phyloP scores from a whole-genome alignment of 768 basidiomycete genomes.

The Leccinum boreale region DNA sequence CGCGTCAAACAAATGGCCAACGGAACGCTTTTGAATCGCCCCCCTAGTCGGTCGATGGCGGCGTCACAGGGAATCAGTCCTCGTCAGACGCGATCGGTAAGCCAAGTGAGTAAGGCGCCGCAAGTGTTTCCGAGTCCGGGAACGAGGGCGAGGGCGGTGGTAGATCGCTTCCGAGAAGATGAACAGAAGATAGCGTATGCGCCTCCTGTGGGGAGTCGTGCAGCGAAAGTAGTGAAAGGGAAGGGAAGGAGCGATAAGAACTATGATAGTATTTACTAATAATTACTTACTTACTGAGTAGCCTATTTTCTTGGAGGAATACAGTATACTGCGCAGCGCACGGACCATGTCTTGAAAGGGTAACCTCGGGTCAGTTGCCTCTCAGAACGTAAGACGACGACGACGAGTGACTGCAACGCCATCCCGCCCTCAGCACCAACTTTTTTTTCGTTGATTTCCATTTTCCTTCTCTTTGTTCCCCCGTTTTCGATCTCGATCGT shows the following conservation, averaged over 20 bases:
- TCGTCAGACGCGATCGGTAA: conserved; percentile 7
- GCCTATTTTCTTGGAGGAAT: neutral
- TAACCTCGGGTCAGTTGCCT: neutral
- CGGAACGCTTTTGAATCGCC: neutral
- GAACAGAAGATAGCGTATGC: conserved; percentile 2
- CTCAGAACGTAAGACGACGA: neutral
- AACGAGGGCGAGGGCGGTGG: conserved; percentile 11
- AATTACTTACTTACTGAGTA: too few species aligned
- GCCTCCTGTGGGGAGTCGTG: conserved; percentile 14
- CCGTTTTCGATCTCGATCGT: conserved; percentile 47
- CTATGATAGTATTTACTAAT: too few species aligned
- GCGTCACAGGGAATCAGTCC: neutral
- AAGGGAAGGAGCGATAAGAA: neutral
- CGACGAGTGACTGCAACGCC: too few species aligned
- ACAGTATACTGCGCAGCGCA: neutral
- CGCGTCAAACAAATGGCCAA: conserved; percentile 17
- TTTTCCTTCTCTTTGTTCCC: conserved; percentile 1
- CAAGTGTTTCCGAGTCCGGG: conserved; percentile 14
- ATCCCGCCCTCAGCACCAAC: neutral
- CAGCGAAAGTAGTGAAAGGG: conserved; percentile 5
- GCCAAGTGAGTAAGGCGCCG: neutral
- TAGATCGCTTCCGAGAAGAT: conserved; percentile 9
- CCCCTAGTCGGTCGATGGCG: conserved; percentile 4
- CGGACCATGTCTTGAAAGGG: conserved; percentile 16
- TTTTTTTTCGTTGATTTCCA: neutral